phyloP scores from a whole-genome alignment of 192 early-diverging fungal genomes.

The Coemansia sp. region DNA sequence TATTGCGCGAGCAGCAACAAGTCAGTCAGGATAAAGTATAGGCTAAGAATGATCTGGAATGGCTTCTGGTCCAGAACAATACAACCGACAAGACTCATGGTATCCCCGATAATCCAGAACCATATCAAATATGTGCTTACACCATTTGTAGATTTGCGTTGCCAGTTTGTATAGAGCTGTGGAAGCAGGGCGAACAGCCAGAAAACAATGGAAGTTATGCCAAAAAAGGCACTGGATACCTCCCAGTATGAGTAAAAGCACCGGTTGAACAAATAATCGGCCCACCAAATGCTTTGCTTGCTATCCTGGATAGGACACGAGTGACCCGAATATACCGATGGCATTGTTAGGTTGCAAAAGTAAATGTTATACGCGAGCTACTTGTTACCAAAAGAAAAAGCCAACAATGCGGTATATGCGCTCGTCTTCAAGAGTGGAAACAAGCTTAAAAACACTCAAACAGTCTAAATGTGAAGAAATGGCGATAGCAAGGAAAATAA shows the following conservation, averaged over 20 bases:
- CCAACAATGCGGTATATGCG: background rate
- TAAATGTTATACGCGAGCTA: too few species aligned
- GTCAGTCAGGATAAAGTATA: slow-evolving; percentile 54
- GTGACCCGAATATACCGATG: background rate
- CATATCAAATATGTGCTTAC: slow-evolving; percentile 18
- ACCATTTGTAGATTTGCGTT: slow-evolving; percentile 20
- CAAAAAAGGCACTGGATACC: slow-evolving; percentile 12
- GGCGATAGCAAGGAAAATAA: background rate
- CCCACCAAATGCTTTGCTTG: slow-evolving; percentile 25
- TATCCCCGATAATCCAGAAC: slow-evolving; percentile 59
- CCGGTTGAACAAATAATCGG: slow-evolving; percentile 10
- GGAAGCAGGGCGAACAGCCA: slow-evolving; percentile 36
- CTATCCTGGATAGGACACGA: slow-evolving; percentile 18
- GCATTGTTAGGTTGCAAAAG: background rate
- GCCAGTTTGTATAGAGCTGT: slow-evolving; percentile 37
- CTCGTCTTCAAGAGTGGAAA: background rate
- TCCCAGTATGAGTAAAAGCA: slow-evolving; percentile 27
- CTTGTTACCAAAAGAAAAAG: background rate
- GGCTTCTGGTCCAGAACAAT: slow-evolving; percentile 68
- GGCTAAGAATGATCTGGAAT: slow-evolving; percentile 60
- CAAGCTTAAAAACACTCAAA: background rate
- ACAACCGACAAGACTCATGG: slow-evolving; percentile 69
- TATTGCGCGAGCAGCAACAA: slow-evolving; percentile 37
- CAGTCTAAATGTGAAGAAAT: background rate
- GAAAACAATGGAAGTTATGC: slow-evolving; percentile 18